These are phyloP conservation scores for Fusarium gaditjirri DNA, from an alignment of 2,329 filamentous ascomycete genomes.

Conservation along the genomic window DNA sequence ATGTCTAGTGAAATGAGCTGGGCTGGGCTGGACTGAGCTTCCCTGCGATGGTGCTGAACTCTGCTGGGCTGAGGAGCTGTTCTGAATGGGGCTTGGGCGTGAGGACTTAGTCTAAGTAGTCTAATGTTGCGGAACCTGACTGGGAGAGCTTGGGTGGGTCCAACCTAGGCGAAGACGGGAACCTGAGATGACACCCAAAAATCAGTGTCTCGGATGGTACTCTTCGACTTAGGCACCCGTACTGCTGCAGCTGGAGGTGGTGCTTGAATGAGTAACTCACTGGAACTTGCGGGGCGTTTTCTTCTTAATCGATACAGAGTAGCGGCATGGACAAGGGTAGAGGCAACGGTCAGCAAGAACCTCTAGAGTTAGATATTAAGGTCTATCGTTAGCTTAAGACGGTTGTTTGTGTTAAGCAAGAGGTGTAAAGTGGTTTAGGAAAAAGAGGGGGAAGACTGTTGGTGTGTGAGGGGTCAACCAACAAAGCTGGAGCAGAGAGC, in stretches of 20 bases:
- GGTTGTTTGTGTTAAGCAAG: constrained; percentile 13
- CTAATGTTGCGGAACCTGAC: constrained; percentile 27
- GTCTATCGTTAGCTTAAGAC: constrained; percentile 24
- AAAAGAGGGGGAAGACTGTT: constrained; percentile 21
- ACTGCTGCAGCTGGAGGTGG: constrained; percentile 2
- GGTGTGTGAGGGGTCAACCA: constrained; percentile 42
- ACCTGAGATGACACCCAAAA: constrained; percentile 37
- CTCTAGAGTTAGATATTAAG: constrained; percentile 26
- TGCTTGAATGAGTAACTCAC: constrained; percentile 23
- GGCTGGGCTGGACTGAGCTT: constrained; percentile 37
- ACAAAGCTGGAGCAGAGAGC: constrained; percentile 5
- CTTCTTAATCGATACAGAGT: constrained; percentile 41
- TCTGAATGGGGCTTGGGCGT: constrained; percentile 35
- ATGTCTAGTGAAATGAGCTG: constrained; percentile 45
- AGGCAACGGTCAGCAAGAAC: constrained; percentile 32
- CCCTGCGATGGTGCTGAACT: constrained; percentile 19
- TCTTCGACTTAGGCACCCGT: constrained; percentile 29
- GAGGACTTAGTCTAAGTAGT: constrained; percentile 10
- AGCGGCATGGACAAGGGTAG: constrained; percentile 40
- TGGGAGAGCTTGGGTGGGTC: constrained; percentile 17
- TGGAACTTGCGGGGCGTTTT: constrained; percentile 42
- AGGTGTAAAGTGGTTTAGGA: constrained; percentile 15
- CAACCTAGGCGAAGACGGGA: constrained; percentile 27
- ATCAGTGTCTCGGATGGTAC: constrained; percentile 33
- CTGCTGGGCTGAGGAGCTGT: constrained; percentile 34